Conservation (phyloP, 495 filamentous ascomycete genomes). For the Penicillium tannophilum region DNA sequence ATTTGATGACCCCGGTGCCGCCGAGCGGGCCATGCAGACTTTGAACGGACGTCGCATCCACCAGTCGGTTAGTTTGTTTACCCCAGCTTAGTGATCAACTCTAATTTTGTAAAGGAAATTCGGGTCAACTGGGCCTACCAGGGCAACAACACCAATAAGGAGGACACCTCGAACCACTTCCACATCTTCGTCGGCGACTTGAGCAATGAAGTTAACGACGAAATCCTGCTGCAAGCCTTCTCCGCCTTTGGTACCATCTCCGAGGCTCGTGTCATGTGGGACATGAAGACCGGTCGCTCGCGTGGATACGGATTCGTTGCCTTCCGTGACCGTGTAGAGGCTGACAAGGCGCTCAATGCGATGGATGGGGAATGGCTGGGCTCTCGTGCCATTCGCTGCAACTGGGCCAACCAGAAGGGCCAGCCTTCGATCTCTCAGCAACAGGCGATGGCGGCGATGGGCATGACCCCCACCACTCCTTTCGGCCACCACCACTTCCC, state of each 20-base stretch:
- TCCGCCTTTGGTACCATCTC: conserved; percentile 95
- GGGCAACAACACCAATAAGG: conserved; percentile 91
- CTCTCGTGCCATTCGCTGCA: conserved; percentile 97
- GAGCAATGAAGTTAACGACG: conserved; percentile 98
- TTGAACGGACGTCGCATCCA: conserved; percentile 94
- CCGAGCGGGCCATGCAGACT: conserved; percentile 95
- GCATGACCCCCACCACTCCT: conserved; percentile 95
- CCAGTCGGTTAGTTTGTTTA: conserved; percentile 64
- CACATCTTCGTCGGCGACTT: conserved; percentile 99
- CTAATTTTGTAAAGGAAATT: conserved; percentile 71
- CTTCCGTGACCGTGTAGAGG: conserved; percentile 91
- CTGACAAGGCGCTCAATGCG: conserved; percentile 92
- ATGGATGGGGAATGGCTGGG: conserved; percentile 99
- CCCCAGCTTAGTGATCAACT: background rate
- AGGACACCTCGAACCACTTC: conserved; percentile 98
- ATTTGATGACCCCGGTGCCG: conserved; percentile 95
- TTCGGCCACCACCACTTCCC: conserved; percentile 98
- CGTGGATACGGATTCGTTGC: conserved; percentile 98
- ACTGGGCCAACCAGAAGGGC: conserved; percentile 99
- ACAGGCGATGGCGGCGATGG: conserved; percentile 95
- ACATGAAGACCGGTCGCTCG: conserved; percentile 99
- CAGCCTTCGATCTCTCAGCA: conserved; percentile 98
- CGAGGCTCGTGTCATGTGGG: conserved; percentile 99
- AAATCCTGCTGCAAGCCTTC: conserved; percentile 92
- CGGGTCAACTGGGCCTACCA: conserved; percentile 99